Evolutionary conservation across 129 eudicot genomes (phyloP).

Genomic region (carrot (Daucus carota)): DH1_v3.0 NC_030389.2:4687001-4687500

Average conservation of each 20-base stretch:
- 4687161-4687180: too few species aligned
- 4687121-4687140: too few species aligned
- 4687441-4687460: slow-evolving; percentile 37
- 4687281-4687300: not conserved
- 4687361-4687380: slow-evolving; percentile 8
- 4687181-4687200: too few species aligned
- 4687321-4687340: slow-evolving; percentile 23
- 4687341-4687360: slow-evolving; percentile 19
- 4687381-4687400: slow-evolving; percentile 3
- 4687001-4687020: too few species aligned
- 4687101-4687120: too few species aligned
- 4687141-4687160: too few species aligned
- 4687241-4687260: not conserved
- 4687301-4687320: not conserved
- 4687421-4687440: slow-evolving; percentile 25
- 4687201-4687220: not conserved
- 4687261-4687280: not conserved
- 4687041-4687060: too few species aligned
- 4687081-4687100: too few species aligned
- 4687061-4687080: too few species aligned
- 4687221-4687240: not conserved
- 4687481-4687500: slow-evolving; percentile 27
- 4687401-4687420: slow-evolving; percentile 21
- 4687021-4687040: too few species aligned
- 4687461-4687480: slow-evolving; percentile 40